Conservation (phyloP, 2,329 filamentous ascomycete species). For the Penicillium fuscoglaucum region DNA sequence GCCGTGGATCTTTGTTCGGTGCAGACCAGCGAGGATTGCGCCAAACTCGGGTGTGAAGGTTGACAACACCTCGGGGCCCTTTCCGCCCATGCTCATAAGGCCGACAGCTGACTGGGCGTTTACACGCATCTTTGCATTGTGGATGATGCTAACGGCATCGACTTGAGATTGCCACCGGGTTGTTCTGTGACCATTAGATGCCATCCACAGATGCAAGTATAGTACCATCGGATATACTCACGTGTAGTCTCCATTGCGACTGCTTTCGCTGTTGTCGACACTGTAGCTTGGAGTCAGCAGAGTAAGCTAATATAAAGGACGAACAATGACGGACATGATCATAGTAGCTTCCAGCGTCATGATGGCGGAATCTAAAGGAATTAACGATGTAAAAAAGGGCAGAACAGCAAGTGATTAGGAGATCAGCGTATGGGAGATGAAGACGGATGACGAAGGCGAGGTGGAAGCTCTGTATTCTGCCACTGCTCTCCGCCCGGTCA, state of each 20-base stretch:
- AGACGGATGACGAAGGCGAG: conserved; percentile 31
- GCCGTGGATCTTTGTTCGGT: conserved; percentile 91
- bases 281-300: conserved; percentile 43
- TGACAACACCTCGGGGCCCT: conserved; percentile 93
- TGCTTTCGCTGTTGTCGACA: conserved; percentile 98
- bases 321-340: conserved; percentile 64
- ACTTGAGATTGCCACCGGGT: conserved; percentile 95
- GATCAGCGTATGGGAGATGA: conserved; percentile 17
- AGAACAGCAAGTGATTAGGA: conserved; percentile 13
- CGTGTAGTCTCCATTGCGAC: conserved; percentile 90
- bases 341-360: conserved; percentile 99
- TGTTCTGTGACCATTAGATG: conserved; percentile 59
- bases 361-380: conserved; percentile 52
- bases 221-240: conserved; percentile 36
- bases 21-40: conserved; percentile 88
- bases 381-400: conserved; percentile 10
- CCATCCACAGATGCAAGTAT: neutral
- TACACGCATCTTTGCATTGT: conserved; percentile 89
- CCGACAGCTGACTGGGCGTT: conserved; percentile 98
- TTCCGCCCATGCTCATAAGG: conserved; percentile 98
- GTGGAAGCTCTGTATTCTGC: conserved; percentile 30
- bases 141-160: conserved; percentile 92
- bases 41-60: conserved; percentile 95
- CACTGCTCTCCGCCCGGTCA: conserved; percentile 15
- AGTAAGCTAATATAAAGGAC: neutral